A percentile compares a stretch with the other conserved stretches of the same genome.
phyloP scores from a whole-genome alignment of 768 basidiomycete species.

The Serendipita vermifera region DNA sequence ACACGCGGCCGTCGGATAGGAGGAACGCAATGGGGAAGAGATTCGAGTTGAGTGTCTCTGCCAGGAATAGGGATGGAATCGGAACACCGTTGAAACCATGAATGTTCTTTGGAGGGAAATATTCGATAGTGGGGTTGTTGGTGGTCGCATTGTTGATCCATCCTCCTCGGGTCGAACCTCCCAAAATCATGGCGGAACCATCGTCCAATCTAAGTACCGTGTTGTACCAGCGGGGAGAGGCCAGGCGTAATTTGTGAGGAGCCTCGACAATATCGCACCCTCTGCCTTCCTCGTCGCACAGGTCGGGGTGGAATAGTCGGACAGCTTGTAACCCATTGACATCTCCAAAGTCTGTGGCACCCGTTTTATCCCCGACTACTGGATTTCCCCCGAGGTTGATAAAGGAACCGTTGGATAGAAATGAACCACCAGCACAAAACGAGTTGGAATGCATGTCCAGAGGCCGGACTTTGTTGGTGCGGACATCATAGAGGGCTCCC shows the following conservation, averaged over 20 bases:
- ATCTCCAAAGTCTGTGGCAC: conserved; percentile 64
- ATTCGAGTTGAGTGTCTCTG: conserved; percentile 66
- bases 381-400: conserved; percentile 76
- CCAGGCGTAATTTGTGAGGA: conserved; percentile 51
- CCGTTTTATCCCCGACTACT: conserved; percentile 49
- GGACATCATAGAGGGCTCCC: conserved; percentile 60
- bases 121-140: conserved; percentile 74
- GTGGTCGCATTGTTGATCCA: conserved; percentile 76
- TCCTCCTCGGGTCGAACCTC: conserved; percentile 68
- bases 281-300: conserved; percentile 34
- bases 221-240: conserved; percentile 71
- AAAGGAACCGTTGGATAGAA: conserved; percentile 62
- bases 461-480: conserved; percentile 45
- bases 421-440: conserved; percentile 74
- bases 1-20: conserved; percentile 56
- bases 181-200: conserved; percentile 74
- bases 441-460: conserved; percentile 63
- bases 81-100: conserved; percentile 55
- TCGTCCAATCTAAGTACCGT: conserved; percentile 56
- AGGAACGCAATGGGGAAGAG: conserved; percentile 65
- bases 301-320: conserved; percentile 48
- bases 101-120: conserved; percentile 67
- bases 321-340: conserved; percentile 59
- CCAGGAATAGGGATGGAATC: conserved; percentile 47
- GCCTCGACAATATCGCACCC: conserved; percentile 54